phyloP scores from a whole-genome alignment of 75 land plant species.

The Pseudotsuga menziesii region DNA sequence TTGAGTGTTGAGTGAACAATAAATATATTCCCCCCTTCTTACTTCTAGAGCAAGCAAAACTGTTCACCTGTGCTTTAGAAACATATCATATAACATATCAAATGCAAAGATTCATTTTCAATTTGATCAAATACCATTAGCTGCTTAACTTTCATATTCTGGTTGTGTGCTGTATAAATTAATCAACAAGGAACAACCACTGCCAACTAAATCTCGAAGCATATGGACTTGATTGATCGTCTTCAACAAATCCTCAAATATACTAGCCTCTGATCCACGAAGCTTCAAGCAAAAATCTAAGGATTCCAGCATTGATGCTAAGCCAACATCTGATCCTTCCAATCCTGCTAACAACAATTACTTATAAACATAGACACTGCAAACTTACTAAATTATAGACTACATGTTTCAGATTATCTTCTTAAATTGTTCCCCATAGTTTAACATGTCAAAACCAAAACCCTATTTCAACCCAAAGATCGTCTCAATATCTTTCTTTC shows the following conservation, averaged over 20 bases:
- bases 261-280: constrained; percentile 80
- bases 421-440: neutral
- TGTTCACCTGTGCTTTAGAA: too few relatives aligned
- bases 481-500: too few relatives aligned
- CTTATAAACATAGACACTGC: neutral
- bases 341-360: too few relatives aligned
- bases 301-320: constrained; percentile 77
- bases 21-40: too few relatives aligned
- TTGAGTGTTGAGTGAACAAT: too few relatives aligned
- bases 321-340: too few relatives aligned
- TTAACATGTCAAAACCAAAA: too few relatives aligned
- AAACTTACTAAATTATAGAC: too few relatives aligned
- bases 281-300: constrained; percentile 76
- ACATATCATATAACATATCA: neutral
- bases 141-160: constrained; percentile 82
- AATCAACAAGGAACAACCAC: constrained; percentile 66
- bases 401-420: neutral
- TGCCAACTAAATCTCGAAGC: constrained; percentile 64
- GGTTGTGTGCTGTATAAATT: constrained; percentile 73
- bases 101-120: neutral
- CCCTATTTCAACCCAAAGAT: too few relatives aligned
- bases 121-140: neutral
- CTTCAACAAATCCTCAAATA: constrained; percentile 80
- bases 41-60: too few relatives aligned
- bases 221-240: constrained; percentile 81